Percentiles rank a stretch among this genome's conserved stretches.
phyloP scores from a whole-genome alignment of 345 rosid genomes.

The Raphanus sativus region DNA sequence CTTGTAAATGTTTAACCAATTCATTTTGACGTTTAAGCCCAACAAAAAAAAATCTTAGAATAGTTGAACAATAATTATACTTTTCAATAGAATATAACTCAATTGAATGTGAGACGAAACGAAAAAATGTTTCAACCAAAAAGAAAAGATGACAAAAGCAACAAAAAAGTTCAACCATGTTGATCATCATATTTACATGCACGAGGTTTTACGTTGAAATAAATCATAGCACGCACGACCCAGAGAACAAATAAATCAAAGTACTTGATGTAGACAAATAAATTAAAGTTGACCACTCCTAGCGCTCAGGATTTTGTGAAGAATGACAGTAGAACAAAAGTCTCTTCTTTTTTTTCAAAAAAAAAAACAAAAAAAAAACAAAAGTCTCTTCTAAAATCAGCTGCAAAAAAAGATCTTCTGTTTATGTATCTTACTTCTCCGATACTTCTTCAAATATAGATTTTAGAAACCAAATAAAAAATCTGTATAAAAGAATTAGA shows the following conservation, averaged over 20 bases:
- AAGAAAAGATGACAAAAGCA: constrained; percentile 2
- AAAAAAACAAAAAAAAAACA: background rate
- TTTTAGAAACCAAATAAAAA: background rate
- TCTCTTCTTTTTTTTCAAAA: too few species aligned
- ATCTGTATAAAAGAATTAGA: background rate
- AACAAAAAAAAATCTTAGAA: background rate
- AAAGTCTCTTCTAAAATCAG: too few species aligned
- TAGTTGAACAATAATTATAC: background rate
- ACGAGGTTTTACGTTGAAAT: background rate
- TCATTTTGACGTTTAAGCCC: background rate
- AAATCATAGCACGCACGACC: background rate
- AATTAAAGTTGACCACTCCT: background rate
- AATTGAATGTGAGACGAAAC: background rate
- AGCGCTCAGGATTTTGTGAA: background rate
- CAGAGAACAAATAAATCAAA: background rate
- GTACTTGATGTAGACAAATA: background rate
- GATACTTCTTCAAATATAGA: background rate
- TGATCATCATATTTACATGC: background rate
- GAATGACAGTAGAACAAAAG: background rate
- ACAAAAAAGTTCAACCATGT: background rate
- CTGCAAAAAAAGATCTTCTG: background rate
- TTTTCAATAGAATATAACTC: background rate
- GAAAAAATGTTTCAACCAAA: background rate
- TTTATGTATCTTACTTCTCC: background rate
- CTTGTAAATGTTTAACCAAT: background rate